Evolutionary conservation across 768 basidiomycete genomes (phyloP).

Genomic region (Pleurotus giganteus): DNA sequence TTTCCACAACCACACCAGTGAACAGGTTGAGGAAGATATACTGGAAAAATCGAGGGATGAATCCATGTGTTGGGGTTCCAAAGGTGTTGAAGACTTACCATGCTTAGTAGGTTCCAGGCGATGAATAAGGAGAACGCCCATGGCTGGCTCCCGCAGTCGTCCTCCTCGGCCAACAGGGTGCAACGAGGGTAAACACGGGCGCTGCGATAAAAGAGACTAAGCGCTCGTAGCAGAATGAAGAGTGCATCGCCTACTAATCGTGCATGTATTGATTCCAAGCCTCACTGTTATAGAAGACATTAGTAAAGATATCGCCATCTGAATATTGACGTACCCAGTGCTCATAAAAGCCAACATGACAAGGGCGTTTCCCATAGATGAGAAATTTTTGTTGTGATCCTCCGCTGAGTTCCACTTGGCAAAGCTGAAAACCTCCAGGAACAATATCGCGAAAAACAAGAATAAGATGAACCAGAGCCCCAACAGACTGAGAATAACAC

Average conservation of each 20-base stretch:
- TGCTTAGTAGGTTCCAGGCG: conserved; percentile 92
- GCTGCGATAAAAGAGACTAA: conserved; percentile 37
- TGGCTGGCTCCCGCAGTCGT: conserved; percentile 83
- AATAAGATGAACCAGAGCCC: conserved; percentile 89
- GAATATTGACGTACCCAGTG: conserved; percentile 61
- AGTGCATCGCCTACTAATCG: conserved; percentile 65
- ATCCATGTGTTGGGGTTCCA: background rate
- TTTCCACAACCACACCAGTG: conserved; percentile 94
- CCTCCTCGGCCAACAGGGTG: conserved; percentile 55
- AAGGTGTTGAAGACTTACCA: conserved; percentile 55
- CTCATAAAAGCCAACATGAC: conserved; percentile 93
- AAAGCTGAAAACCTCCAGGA: conserved; percentile 86
- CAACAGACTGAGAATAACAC: conserved; percentile 81
- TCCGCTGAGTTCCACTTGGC: conserved; percentile 82
- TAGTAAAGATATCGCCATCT: conserved; percentile 8
- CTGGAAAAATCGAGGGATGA: conserved; percentile 34
- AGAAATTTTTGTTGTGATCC: conserved; percentile 72
- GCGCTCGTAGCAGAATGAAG: background rate
- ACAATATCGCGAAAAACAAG: conserved; percentile 87
- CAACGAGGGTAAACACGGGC: conserved; percentile 78
- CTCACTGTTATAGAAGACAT: conserved; percentile 52
- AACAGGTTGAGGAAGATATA: conserved; percentile 97
- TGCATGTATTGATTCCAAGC: conserved; percentile 99
- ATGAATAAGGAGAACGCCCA: conserved; percentile 91
- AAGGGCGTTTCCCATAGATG: conserved; percentile 72